Conservation (phyloP, 805 yeast species). For the Komagataella pseudopastoris region DNA sequence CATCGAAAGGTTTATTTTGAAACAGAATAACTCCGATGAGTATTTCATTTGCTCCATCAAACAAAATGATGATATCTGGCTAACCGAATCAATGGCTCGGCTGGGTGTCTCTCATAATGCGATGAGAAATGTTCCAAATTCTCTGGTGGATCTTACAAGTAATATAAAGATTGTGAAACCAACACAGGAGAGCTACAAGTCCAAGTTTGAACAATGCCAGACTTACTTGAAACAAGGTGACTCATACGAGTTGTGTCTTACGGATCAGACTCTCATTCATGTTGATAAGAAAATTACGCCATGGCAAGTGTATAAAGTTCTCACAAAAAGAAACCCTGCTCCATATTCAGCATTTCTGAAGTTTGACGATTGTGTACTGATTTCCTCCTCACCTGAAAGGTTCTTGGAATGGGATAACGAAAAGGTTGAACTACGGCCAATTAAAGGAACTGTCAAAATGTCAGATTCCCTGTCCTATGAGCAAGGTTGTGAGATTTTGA, state of each 20-base stretch:
- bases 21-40: slow-evolving; percentile 30
- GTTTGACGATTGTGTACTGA: slow-evolving; percentile 47
- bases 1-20: slow-evolving; percentile 48
- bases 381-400: slow-evolving; percentile 92
- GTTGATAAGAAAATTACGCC: slow-evolving; percentile 37
- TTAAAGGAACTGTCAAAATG: slow-evolving; percentile 88
- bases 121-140: not conserved
- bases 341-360: slow-evolving; percentile 80
- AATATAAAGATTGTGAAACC: slow-evolving; percentile 30
- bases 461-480: slow-evolving; percentile 35
- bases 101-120: slow-evolving; percentile 2
- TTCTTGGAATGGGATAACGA: slow-evolving; percentile 65
- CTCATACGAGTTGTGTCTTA: slow-evolving; percentile 86
- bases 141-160: not conserved
- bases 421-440: slow-evolving; percentile 76
- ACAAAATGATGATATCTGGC: slow-evolving; percentile 25
- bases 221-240: slow-evolving; percentile 63
- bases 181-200: slow-evolving; percentile 33
- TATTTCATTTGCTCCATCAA: slow-evolving; percentile 41
- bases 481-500: slow-evolving; percentile 49
- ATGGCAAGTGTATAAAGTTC: slow-evolving; percentile 71
- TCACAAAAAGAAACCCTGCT: slow-evolving; percentile 71
- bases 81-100: slow-evolving; percentile 8
- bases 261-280: slow-evolving; percentile 53
- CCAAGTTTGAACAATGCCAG: slow-evolving; percentile 52